Percentiles rank a stretch among this genome's conserved stretches.
phyloP scores from a whole-genome alignment of 2,329 filamentous ascomycete species.

The Colletotrichum gloeosporioides region DNA sequence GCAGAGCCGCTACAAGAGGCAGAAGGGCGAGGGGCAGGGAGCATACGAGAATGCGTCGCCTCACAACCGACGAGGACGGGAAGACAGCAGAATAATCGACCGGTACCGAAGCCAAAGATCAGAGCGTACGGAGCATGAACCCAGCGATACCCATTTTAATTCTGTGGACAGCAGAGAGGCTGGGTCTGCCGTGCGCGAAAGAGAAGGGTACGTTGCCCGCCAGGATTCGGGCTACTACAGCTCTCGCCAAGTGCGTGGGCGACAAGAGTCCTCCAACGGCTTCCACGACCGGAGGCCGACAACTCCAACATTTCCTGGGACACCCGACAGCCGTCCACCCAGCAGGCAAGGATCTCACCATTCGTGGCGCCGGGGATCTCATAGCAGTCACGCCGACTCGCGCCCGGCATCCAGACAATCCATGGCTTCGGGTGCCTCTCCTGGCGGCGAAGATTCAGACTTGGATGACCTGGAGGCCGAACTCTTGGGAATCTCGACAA shows the following conservation, averaged over 20 bases:
- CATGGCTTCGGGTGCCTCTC: constrained; percentile 1
- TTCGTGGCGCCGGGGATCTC: background rate
- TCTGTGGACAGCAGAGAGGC: background rate
- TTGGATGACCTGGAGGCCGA: constrained; percentile 44
- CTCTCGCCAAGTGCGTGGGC: background rate
- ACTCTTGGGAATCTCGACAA: constrained; percentile 38
- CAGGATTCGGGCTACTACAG: background rate
- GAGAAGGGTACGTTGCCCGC: background rate
- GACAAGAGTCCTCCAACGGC: background rate
- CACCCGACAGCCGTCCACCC: background rate
- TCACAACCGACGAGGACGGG: background rate
- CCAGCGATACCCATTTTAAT: background rate
- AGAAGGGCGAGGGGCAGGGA: background rate
- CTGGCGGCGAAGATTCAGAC: constrained; percentile 31
- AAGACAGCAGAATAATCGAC: background rate
- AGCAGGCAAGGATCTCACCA: background rate
- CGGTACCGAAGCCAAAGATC: background rate
- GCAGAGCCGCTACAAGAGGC: constrained; percentile 5
- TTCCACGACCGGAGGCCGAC: background rate
- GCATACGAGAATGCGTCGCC: background rate
- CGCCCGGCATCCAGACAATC: constrained; percentile 18
- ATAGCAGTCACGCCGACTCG: constrained; percentile 10
- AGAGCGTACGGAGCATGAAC: background rate
- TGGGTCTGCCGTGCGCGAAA: background rate
- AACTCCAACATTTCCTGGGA: background rate